These are phyloP conservation scores for Aspergillus sergii DNA, from an alignment of 2,329 filamentous ascomycete genomes.

Conservation along the genomic window DNA sequence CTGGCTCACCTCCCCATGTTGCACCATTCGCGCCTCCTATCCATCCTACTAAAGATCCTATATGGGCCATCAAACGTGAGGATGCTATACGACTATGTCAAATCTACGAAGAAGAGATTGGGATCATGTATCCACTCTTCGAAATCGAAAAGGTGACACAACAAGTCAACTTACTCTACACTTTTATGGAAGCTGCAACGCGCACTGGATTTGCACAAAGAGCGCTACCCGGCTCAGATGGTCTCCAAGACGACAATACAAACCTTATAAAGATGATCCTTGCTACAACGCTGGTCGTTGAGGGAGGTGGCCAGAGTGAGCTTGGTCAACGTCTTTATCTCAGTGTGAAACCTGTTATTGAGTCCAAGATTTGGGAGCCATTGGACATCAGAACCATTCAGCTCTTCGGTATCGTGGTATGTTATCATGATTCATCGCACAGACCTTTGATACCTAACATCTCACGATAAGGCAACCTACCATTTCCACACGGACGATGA, in stretches of 20 bases:
- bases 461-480: slow-evolving; percentile 63
- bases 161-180: slow-evolving; percentile 70
- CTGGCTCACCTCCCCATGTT: slow-evolving; percentile 44
- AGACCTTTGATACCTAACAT: slow-evolving; percentile 7
- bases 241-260: slow-evolving; percentile 65
- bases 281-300: slow-evolving; percentile 74
- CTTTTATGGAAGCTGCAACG: slow-evolving; percentile 70
- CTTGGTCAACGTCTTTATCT: slow-evolving; percentile 73
- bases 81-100: slow-evolving; percentile 79
- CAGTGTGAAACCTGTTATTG: slow-evolving; percentile 71
- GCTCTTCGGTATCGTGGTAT: slow-evolving; percentile 55
- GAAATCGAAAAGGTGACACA: slow-evolving; percentile 71
- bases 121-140: slow-evolving; percentile 87
- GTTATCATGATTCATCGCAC: slow-evolving; percentile 11
- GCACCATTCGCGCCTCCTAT: slow-evolving; percentile 36
- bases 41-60: slow-evolving; percentile 67
- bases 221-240: slow-evolving; percentile 57
- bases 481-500: slow-evolving; percentile 87
- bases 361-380: slow-evolving; percentile 62
- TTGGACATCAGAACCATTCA: slow-evolving; percentile 62
- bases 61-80: slow-evolving; percentile 76
- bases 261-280: slow-evolving; percentile 81
- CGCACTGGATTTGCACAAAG: slow-evolving; percentile 61
- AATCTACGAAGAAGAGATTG: slow-evolving; percentile 86
- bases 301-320: slow-evolving; percentile 77